A percentile compares a stretch with the other conserved stretches of the same genome.
Conservation (phyloP, 805 yeast genomes). For the Ogataea allantospora region DNA sequence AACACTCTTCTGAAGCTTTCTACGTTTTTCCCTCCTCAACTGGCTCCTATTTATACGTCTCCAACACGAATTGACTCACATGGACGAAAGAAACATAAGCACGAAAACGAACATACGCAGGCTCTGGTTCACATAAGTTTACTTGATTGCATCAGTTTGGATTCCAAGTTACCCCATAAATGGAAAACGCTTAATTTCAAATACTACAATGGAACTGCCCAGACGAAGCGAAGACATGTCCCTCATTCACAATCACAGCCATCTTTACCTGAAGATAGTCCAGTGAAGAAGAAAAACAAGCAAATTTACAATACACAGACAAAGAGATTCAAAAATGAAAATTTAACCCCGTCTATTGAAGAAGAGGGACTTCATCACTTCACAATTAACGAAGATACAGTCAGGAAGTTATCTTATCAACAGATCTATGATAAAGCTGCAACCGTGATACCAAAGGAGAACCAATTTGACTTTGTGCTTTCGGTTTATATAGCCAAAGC, state of each 20-base stretch:
- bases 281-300: constrained; percentile 15
- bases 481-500: constrained; percentile 69
- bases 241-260: constrained; percentile 4
- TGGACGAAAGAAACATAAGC: constrained; percentile 29
- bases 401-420: constrained; percentile 52
- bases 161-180: constrained; percentile 44
- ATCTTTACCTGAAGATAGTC: constrained; percentile 12
- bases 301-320: constrained; percentile 24
- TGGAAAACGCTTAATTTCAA: constrained; percentile 58
- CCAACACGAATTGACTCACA: constrained; percentile 15
- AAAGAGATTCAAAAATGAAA: constrained; percentile 21
- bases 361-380: constrained; percentile 53
- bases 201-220: constrained; percentile 41
- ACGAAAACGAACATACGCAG: constrained; percentile 12
- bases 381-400: constrained; percentile 51
- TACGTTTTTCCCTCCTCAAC: constrained; percentile 39
- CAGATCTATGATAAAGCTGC: constrained; percentile 64
- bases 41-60: constrained; percentile 31
- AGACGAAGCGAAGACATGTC: constrained; percentile 1
- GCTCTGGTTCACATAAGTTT: constrained; percentile 27
- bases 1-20: constrained; percentile 49
- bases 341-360: constrained; percentile 13
- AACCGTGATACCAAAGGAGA: constrained; percentile 57
- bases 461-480: constrained; percentile 61
- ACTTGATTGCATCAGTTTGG: constrained; percentile 32